Base-by-base conservation (phyloP, 805 yeast species). In the Barnettozyma salicaria region DNA sequence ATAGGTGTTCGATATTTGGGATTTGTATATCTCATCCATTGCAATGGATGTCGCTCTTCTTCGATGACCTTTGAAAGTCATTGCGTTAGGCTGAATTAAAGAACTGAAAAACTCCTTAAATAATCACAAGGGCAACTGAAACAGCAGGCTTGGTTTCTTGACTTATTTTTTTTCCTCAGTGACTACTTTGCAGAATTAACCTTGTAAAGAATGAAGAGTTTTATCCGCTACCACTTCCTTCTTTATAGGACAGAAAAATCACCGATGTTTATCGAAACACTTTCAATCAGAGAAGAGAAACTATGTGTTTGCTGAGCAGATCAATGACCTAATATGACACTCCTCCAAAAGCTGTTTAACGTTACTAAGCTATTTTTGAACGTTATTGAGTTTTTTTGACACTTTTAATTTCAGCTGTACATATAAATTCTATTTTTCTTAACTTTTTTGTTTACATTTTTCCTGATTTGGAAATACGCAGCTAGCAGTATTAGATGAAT, bases 1-100 rank as follows among this genome's bases (percentile, higher is more conserved):
- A 37, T 55, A 55, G 4, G 47, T 44, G 30, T 52, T 52, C 14
- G 21, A 6, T 10, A 21, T 13, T 16, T 41, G 37, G 18, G 40
- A 16, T 9, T 32, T 31, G 25, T 41, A 26, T 18, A 43, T 41
- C 33, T 43, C 30, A 29, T 46, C 53, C 0, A 49, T 42, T 1
- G 52, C 51, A 10, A 53, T 44, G 11, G 58, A 53, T 2, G 58
- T 52, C n/a, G 56, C 56, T 36, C 55, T 45, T 30, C 55, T 37
- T 36, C 36, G 47, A 27, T 52, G 58, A 1, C 48, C 40, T 22
- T 37, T 40, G 39, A 32, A 46, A 9, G 53, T 44, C 54, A 48
- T 50, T 8, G 19, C 8, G 11, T 11, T 22, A 22, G 4, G 13
- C 19, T 30, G n/a, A 22, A 22, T 22, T 12, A 12, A 22, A 22